Evolutionary conservation across 352 stramenopile species (phyloP).

Genomic region (Phytophthora foliorum): DNA sequence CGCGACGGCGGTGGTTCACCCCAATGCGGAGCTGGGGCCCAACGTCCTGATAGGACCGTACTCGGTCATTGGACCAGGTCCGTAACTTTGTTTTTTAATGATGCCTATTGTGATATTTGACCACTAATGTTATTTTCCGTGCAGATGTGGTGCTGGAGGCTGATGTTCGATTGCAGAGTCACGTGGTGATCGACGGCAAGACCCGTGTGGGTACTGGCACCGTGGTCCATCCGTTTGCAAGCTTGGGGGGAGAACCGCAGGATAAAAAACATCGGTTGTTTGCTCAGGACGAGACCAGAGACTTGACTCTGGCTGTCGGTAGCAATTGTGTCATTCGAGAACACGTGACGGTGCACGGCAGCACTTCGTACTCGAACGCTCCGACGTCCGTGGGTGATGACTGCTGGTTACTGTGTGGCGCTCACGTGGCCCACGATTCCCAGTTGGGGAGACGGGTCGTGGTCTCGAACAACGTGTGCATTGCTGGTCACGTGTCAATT

Average conservation of each 20-base stretch:
- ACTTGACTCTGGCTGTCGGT: constrained; percentile 59
- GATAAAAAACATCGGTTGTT: constrained; percentile 80
- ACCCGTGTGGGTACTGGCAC: constrained; percentile 68
- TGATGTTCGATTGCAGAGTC: constrained; percentile 69
- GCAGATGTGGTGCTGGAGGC: constrained; percentile 77
- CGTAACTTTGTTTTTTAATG: constrained; percentile 8
- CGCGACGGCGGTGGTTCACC: constrained; percentile 77
- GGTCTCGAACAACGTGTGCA: constrained; percentile 85
- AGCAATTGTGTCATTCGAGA: constrained; percentile 84
- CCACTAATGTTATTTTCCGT: constrained; percentile 12
- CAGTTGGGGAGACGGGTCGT: constrained; percentile 73
- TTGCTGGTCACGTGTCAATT: constrained; percentile 84
- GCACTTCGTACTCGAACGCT: constrained; percentile 69
- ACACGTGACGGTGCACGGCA: constrained; percentile 85
- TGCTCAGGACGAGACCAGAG: constrained; percentile 1
- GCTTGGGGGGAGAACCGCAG: constrained; percentile 77
- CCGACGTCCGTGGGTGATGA: constrained; percentile 77
- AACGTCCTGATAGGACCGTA: constrained; percentile 80
- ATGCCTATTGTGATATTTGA: constrained; percentile 14
- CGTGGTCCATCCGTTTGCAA: constrained; percentile 77
- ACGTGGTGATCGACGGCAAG: constrained; percentile 80
- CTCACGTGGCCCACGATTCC: constrained; percentile 81
- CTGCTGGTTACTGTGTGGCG: constrained; percentile 83
- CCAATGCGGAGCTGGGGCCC: constrained; percentile 58
- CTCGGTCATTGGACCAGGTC: constrained; percentile 74